phyloP scores from a whole-genome alignment of 495 filamentous ascomycete genomes.

The Hypomontagnella submonticulosa region DNA sequence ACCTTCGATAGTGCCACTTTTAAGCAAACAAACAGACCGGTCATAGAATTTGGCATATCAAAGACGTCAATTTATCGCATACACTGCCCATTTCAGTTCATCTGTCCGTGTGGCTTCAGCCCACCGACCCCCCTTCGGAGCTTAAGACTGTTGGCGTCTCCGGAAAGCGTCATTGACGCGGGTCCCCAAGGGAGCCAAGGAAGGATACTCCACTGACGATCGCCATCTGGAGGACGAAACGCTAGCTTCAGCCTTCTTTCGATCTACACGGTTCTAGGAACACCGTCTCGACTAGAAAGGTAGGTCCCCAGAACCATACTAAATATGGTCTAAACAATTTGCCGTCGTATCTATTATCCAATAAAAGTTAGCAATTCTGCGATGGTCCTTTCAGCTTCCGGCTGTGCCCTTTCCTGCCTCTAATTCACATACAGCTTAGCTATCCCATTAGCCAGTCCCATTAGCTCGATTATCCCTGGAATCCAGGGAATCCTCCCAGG shows the following conservation, averaged over 20 bases:
- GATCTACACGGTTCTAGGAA: constrained; percentile 3
- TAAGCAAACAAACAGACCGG: neutral
- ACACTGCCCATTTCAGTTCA: neutral
- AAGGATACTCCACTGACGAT: constrained; percentile 34
- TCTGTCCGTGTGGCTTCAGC: too few relatives aligned
- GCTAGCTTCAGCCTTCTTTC: constrained; percentile 26
- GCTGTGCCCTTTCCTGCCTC: constrained; percentile 6
- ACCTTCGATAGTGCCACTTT: neutral
- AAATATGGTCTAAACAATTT: constrained; percentile 21
- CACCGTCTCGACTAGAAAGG: neutral
- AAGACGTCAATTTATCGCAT: neutral
- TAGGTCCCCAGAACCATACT: constrained; percentile 11
- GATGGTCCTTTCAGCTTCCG: constrained; percentile 29
- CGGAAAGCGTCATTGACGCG: constrained; percentile 11
- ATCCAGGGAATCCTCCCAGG: constrained; percentile 14
- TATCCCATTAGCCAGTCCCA: constrained; percentile 7
- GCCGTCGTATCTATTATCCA: constrained; percentile 29
- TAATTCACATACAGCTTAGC: constrained; percentile 7
- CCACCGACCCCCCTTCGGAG: constrained; percentile 14
- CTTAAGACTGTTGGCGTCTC: constrained; percentile 17
- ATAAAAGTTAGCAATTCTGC: constrained; percentile 10
- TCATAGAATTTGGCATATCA: too few relatives aligned
- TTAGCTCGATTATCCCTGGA: constrained; percentile 7
- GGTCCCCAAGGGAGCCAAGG: neutral
- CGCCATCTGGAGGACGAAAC: constrained; percentile 32